phyloP scores from a whole-genome alignment of 441 rosid species.

The Theobroma grandiflorum region DNA sequence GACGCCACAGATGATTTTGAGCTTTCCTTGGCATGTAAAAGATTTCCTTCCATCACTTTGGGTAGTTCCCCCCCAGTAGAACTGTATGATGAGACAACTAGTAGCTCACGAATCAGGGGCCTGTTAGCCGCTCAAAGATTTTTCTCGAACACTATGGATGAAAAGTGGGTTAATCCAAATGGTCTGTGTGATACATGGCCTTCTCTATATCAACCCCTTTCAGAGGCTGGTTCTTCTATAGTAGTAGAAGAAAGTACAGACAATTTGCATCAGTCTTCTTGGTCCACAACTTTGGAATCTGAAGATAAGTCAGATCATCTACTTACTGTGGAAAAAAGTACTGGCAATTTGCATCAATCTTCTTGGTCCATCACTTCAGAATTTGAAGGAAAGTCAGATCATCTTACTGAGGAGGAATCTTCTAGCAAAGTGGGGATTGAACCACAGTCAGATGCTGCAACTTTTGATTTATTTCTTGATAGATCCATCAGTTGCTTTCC shows the following conservation, averaged over 20 bases:
- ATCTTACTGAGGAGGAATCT: slow-evolving; percentile 35
- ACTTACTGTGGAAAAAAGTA: slow-evolving; percentile 36
- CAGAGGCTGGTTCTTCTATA: slow-evolving; percentile 44
- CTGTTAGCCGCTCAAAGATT: slow-evolving; percentile 47
- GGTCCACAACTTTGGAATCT: slow-evolving; percentile 39
- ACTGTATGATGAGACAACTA: slow-evolving; percentile 56
- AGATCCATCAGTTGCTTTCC: slow-evolving; percentile 62
- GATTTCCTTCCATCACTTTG: slow-evolving; percentile 82
- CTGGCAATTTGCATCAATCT: slow-evolving; percentile 35
- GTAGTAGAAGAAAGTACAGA: slow-evolving; percentile 36
- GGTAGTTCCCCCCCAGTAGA: slow-evolving; percentile 71
- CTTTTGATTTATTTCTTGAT: slow-evolving; percentile 58
- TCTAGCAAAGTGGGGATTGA: slow-evolving; percentile 26
- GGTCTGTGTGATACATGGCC: slow-evolving; percentile 52
- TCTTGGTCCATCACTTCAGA: slow-evolving; percentile 36
- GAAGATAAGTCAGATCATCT: slow-evolving; percentile 45
- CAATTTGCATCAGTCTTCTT: slow-evolving; percentile 38
- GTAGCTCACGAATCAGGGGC: slow-evolving; percentile 39
- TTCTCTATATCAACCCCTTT: slow-evolving; percentile 47
- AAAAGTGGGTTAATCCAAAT: slow-evolving; percentile 58
- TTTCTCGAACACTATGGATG: slow-evolving; percentile 42
- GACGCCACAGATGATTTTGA: slow-evolving; percentile 52
- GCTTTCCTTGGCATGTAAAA: slow-evolving; percentile 62
- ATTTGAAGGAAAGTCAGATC: slow-evolving; percentile 46
- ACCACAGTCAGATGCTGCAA: slow-evolving; percentile 28